Evolutionary conservation across 257 asterid genomes (phyloP), one percentile per base, ranked within the genome.

Genomic region (Solanum bukasovii): DNA sequence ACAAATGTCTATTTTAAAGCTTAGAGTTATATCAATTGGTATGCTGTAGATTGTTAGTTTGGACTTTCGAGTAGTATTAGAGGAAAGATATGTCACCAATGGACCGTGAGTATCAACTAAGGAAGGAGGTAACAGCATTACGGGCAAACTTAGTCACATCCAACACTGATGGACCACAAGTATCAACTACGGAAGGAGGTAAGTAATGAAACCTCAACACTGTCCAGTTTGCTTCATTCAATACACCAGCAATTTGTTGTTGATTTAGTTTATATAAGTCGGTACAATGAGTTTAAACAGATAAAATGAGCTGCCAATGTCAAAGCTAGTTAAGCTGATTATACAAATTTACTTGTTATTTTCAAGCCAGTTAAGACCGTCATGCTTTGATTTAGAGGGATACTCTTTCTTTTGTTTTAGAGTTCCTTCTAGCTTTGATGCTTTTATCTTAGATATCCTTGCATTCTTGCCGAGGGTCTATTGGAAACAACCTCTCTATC

Each of bases 321-420:
- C 29, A 35, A 34, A 44, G 14, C 84, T 3, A 42, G n/a, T 78
- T 78, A 9, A 42, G 25, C 1, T 42, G n/a, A 33, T 6, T 6
- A 42, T n/a, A 74, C 65, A 70, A n/a, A 61, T 44, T 89, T 90
- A 94, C 89, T 90, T 92, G 84, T 95, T 96, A 13, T 5, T 88
- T 23, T 95, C 93, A 68, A 93, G 94, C 96, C 97, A 93, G 46
- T 94, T 93, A 61, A 94, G 97, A 92, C 92, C 91, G 88, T 91
- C 92, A 85, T 92, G 93, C 89, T 96, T 97, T 29, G 96, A 68
- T 89, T 91, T 94, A 34, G 94, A 49, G 12, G 92, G 90, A 12
- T 88, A 77, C 4, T 93, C 93, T 42, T n/a, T 42, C 92, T 93
- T 93, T 91, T 94, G 93, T 94, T 52, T 94, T 88, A 96, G 86